These are phyloP conservation scores for Podila epigama DNA, from an alignment of 192 early-diverging fungal species.

Conservation along the genomic window DNA sequence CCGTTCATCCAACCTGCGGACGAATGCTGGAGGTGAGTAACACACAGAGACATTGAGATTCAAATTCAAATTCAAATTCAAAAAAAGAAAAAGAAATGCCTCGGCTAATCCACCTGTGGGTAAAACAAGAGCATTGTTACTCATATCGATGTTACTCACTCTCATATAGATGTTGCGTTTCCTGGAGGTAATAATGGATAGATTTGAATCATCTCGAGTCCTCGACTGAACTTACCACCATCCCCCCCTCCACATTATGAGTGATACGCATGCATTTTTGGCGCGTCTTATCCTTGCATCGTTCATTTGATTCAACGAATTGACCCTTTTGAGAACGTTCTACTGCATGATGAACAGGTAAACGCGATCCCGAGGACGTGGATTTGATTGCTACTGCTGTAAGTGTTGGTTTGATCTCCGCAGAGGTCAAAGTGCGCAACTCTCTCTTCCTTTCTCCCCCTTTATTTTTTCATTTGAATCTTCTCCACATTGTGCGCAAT, in stretches of 20 bases:
- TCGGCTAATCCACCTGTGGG: no score
- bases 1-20: slow-evolving; percentile 18
- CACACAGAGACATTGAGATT: background rate
- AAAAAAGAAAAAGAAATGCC: no score
- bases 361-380: slow-evolving; percentile 25
- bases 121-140: no score
- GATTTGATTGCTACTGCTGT: slow-evolving; percentile 39
- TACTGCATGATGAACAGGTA: slow-evolving; percentile 2
- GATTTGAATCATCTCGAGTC: background rate
- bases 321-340: background rate
- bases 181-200: slow-evolving; percentile 21
- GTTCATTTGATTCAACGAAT: no score
- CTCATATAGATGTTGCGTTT: slow-evolving; percentile 7
- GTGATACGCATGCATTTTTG: no score
- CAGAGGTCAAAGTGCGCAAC: background rate
- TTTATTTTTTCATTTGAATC: background rate
- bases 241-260: no score
- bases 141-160: background rate
- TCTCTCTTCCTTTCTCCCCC: background rate
- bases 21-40: slow-evolving; percentile 19
- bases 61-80: background rate
- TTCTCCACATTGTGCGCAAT: no score
- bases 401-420: background rate
- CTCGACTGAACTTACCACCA: no score
- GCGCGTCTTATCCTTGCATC: background rate